Conservation (phyloP, 2,329 filamentous ascomycete genomes). For the Alternaria sp. region DNA sequence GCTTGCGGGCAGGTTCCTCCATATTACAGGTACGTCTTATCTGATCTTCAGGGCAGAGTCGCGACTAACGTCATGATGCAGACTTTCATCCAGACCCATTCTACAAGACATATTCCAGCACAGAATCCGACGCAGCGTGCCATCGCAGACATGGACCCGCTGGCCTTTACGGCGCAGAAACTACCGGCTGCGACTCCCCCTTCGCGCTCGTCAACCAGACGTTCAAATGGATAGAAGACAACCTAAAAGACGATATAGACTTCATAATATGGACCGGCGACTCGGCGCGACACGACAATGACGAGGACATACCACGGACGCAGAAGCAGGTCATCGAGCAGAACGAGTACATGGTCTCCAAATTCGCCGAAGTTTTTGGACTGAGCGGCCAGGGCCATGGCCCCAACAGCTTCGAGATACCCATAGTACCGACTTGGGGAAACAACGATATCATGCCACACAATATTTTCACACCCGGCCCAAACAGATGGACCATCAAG, state of each 20-base stretch:
- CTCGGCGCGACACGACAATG: conserved; percentile 87
- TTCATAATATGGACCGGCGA: conserved; percentile 96
- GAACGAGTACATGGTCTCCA: conserved; percentile 78
- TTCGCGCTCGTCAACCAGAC: conserved; percentile 84
- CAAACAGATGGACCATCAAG: conserved; percentile 83
- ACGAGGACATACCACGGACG: conserved; percentile 80
- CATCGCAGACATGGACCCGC: conserved; percentile 81
- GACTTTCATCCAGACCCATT: conserved; percentile 92
- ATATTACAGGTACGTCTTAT: conserved; percentile 77
- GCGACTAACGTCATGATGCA: conserved; percentile 49
- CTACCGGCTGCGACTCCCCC: conserved; percentile 88
- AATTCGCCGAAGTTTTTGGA: conserved; percentile 79
- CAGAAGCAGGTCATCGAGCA: conserved; percentile 77
- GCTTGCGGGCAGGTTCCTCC: conserved; percentile 76
- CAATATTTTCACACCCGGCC: conserved; percentile 87
- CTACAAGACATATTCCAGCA: conserved; percentile 82
- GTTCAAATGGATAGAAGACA: conserved; percentile 83
- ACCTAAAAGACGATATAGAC: conserved; percentile 81
- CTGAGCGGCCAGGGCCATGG: conserved; percentile 55
- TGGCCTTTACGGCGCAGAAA: conserved; percentile 84
- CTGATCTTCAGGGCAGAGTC: background rate
- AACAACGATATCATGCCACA: conserved; percentile 99
- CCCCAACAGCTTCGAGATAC: conserved; percentile 69
- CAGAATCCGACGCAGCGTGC: conserved; percentile 74
- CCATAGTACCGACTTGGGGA: conserved; percentile 88